These are phyloP conservation scores for Prinsepia uniflora DNA, from an alignment of 306 rosid species.

Conservation along the genomic window DNA sequence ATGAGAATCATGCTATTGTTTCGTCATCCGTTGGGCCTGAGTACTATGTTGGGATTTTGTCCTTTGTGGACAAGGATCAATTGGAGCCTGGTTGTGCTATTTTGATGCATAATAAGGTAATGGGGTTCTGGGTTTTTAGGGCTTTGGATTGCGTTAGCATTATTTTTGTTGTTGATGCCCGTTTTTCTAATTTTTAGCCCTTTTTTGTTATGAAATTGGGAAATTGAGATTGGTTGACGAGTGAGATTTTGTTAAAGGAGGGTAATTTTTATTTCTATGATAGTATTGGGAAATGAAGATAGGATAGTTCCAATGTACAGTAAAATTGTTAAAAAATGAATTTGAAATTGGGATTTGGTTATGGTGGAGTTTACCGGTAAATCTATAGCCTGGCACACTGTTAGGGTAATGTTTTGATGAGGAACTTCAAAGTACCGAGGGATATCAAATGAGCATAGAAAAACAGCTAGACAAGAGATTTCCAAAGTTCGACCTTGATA, in stretches of 20 bases:
- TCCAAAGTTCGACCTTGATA: no score
- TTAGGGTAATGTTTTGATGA: no score
- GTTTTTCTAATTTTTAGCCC: slow-evolving; percentile 3
- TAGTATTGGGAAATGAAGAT: not conserved
- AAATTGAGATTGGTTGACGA: not conserved
- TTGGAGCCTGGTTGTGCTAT: slow-evolving; percentile 96
- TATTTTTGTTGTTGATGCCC: not conserved
- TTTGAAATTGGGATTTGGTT: not conserved
- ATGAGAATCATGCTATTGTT: slow-evolving; percentile 94
- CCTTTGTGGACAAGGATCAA: slow-evolving; percentile 96
- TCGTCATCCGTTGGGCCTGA: slow-evolving; percentile 97
- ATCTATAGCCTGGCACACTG: no score
- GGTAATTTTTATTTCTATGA: no score
- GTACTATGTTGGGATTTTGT: slow-evolving; percentile 85
- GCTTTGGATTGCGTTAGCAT: not conserved
- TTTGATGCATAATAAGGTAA: slow-evolving; percentile 95
- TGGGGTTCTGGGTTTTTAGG: slow-evolving; percentile 14
- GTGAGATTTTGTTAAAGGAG: not conserved
- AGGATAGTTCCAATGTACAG: not conserved
- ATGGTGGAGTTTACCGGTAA: not conserved
- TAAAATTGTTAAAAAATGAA: not conserved
- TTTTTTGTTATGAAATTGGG: not conserved
- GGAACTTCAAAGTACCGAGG: no score
- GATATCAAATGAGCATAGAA: no score
- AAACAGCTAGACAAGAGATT: no score